Base-by-base conservation (phyloP, 441 rosid species). In the Geranium incanum region DNA sequence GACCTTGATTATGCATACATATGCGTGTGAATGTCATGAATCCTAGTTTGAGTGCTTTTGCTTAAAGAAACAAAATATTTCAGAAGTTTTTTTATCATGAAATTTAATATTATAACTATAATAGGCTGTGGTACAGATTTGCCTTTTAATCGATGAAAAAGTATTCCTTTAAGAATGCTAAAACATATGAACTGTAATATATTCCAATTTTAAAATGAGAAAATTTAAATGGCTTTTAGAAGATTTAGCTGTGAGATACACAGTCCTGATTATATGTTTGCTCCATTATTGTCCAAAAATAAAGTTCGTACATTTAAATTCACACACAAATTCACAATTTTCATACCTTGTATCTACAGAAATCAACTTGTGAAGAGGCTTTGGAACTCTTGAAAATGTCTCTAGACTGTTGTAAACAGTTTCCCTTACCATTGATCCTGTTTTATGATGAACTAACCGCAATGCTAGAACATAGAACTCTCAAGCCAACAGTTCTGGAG, bases 401-500 rank as follows among this genome's bases (percentile, higher is more conserved):
- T 68, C 76, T 87, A 72, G 89, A 88, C 71, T 90, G 90, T 74
- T 90, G 93, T 78, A 92, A 80, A 79, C 85, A 85, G 71, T 78
- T 84, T 21, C 71, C 76, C 78, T 87, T 86, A 67, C 82, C 89
- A 59, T 67, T 80, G 78, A 79, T 82, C 74, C 85, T 90, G 77
- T 84, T 92, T 82, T 88, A 88, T 72, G 97, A 90, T 75, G 97
- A 92, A 72, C 78, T 92, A 78, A 73, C 87, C 70, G 74, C 80
- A 73, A 50, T 87, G 76, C 78, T 92, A 76, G 86, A 81, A 59
- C 70, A 78, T 15, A 86, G 73, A 81, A 76, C 79, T 75, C 89
- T 90, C 78, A 86, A 88, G 37, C 89, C 91, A 71, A 85, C 78
- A 63, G 83, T 92, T 78, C 79, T 87, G 78, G 96, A 92, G 72